Evolutionary conservation across 441 rosid species (phyloP).

Genomic region (Pelargonium australe): DNA sequence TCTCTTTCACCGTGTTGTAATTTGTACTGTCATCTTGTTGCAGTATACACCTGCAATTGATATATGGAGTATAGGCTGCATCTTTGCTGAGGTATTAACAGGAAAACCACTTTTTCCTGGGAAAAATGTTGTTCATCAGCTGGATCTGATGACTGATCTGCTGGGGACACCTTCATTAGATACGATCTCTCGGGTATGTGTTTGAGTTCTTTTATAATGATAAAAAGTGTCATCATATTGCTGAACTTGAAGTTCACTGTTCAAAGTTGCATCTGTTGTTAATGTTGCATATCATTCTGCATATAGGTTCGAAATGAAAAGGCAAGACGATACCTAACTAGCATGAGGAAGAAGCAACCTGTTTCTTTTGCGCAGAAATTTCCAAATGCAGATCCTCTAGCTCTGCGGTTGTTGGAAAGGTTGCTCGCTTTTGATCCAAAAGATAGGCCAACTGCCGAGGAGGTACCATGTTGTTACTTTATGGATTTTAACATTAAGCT

Average conservation of each 20-base stretch:
- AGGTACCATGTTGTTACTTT: constrained; percentile 33
- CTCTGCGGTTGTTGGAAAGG: constrained; percentile 57
- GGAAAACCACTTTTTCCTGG: constrained; percentile 91
- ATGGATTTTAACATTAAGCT: no score
- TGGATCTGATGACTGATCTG: constrained; percentile 47
- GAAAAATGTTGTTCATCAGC: constrained; percentile 86
- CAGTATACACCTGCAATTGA: constrained; percentile 98
- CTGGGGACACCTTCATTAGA: constrained; percentile 64
- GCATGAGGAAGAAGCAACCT: constrained; percentile 87
- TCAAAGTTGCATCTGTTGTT: background rate
- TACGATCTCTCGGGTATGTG: constrained; percentile 73
- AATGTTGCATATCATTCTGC: constrained; percentile 1
- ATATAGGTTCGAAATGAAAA: constrained; percentile 83
- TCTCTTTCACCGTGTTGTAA: constrained; percentile 20
- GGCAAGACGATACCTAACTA: constrained; percentile 82
- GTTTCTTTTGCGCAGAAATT: constrained; percentile 65
- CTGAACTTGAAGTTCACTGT: no score
- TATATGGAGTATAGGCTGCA: constrained; percentile 96
- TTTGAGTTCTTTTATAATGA: no score
- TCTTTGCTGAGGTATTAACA: constrained; percentile 82
- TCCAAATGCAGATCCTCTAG: constrained; percentile 75
- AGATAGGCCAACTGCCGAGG: constrained; percentile 84
- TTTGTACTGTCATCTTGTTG: constrained; percentile 20
- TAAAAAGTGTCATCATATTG: no score
- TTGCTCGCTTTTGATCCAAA: constrained; percentile 93